phyloP scores from a whole-genome alignment of 192 early-diverging fungal genomes.

The Gaertneriomyces semiglobifer region DNA sequence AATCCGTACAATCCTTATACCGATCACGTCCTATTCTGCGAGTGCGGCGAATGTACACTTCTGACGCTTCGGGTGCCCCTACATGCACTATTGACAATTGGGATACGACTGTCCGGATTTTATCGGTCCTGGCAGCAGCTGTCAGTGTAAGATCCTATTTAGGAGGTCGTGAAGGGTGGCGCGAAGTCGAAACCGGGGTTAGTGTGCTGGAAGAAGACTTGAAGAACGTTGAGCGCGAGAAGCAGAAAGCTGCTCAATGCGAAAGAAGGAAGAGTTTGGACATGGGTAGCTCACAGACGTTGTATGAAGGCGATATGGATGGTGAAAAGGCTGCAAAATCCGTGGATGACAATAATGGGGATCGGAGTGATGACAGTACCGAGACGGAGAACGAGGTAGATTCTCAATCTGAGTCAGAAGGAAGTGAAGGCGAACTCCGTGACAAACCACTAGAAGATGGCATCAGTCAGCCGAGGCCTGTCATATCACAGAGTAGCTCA shows the following conservation, averaged over 20 bases:
- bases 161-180: slow-evolving; percentile 23
- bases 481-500: too few species aligned
- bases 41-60: slow-evolving; percentile 12
- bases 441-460: too few species aligned
- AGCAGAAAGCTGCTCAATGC: background rate
- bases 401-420: too few species aligned
- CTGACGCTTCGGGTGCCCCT: slow-evolving; percentile 1
- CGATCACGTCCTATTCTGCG: slow-evolving; percentile 18
- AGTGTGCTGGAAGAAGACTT: background rate
- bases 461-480: too few species aligned
- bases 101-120: slow-evolving; percentile 16
- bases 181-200: slow-evolving; percentile 2
- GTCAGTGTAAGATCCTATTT: slow-evolving; percentile 18
- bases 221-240: slow-evolving; percentile 1
- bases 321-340: background rate
- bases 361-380: too few species aligned
- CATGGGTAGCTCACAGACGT: background rate
- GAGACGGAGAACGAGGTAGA: too few species aligned
- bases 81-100: background rate
- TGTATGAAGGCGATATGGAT: background rate
- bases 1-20: slow-evolving; percentile 23
- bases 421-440: too few species aligned
- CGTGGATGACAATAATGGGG: background rate
- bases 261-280: background rate
- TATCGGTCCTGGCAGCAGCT: slow-evolving; percentile 15